phyloP scores from a whole-genome alignment of 2,329 filamentous ascomycete species.

The Sporothrix pallida region DNA sequence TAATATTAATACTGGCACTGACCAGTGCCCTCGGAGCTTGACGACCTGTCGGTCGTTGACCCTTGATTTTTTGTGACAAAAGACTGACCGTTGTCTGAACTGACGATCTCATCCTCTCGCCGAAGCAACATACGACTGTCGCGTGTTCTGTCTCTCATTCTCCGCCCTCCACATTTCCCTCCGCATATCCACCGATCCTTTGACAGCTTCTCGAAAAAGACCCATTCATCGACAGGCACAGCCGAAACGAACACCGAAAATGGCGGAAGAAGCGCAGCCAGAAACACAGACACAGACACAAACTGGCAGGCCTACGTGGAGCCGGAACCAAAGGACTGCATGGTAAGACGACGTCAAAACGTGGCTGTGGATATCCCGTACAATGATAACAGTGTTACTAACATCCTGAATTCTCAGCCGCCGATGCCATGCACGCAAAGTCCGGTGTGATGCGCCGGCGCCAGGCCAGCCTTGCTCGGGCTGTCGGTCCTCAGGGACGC shows the following conservation, averaged over 20 bases:
- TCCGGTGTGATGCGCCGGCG: constrained; percentile 31
- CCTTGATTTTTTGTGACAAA: not conserved
- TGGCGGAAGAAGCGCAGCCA: too few species aligned
- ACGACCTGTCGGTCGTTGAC: not conserved
- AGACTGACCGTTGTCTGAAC: not conserved
- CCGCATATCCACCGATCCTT: not conserved
- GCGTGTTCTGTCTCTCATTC: too few species aligned
- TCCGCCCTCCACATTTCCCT: not conserved
- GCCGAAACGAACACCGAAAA: not conserved
- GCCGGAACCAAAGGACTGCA: constrained; percentile 27
- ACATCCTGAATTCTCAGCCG: constrained; percentile 25
- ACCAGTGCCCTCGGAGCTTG: constrained; percentile 4
- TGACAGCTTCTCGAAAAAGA: not conserved
- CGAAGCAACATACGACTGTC: not conserved
- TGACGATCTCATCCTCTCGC: not conserved
- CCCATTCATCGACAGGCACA: not conserved
- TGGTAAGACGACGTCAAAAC: constrained; percentile 22
- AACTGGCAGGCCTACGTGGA: constrained; percentile 6
- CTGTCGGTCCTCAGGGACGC: constrained; percentile 32
- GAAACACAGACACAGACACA: too few species aligned
- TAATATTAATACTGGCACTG: constrained; percentile 20
- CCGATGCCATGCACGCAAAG: constrained; percentile 36
- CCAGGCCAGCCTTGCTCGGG: constrained; percentile 31
- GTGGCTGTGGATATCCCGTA: not conserved
- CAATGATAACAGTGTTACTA: not conserved